Conservation (phyloP, 2,329 filamentous ascomycete species). For the Talaromyces albobiverticillius region DNA sequence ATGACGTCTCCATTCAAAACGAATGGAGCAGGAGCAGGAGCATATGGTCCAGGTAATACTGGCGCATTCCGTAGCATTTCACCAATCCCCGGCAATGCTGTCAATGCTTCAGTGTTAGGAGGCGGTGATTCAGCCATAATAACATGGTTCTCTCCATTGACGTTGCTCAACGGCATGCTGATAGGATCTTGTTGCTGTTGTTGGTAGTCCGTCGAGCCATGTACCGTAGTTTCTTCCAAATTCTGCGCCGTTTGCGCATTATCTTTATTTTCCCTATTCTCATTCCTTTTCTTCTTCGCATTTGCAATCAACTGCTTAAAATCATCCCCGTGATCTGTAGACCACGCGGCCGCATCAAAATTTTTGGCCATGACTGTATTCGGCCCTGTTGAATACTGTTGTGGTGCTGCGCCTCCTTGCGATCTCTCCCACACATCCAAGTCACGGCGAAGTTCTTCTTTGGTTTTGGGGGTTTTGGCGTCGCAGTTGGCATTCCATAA, state of each 20-base stretch:
- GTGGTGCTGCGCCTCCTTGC: slow-evolving; percentile 61
- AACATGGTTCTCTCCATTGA: not conserved
- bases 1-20: not conserved
- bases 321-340: slow-evolving; percentile 66
- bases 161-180: not conserved
- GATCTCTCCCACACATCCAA: slow-evolving; percentile 84
- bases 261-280: slow-evolving; percentile 23
- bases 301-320: slow-evolving; percentile 78
- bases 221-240: not conserved
- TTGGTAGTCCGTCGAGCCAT: not conserved
- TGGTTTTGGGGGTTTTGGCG: slow-evolving; percentile 67
- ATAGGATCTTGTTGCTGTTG: not conserved
- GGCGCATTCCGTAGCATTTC: not conserved
- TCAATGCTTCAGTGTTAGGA: not conserved
- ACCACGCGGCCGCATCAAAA: slow-evolving; percentile 79
- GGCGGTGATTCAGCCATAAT: not conserved
- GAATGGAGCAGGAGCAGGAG: not conserved
- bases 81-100: too few species aligned
- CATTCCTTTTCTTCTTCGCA: slow-evolving; percentile 64
- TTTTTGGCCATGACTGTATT: slow-evolving; percentile 74
- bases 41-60: not conserved
- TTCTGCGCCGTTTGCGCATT: not conserved
- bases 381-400: slow-evolving; percentile 19
- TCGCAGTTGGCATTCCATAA: slow-evolving; percentile 98
- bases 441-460: slow-evolving; percentile 70